Base-by-base conservation (phyloP, 768 basidiomycete genomes). In the Dentipellis fragilis region DNA sequence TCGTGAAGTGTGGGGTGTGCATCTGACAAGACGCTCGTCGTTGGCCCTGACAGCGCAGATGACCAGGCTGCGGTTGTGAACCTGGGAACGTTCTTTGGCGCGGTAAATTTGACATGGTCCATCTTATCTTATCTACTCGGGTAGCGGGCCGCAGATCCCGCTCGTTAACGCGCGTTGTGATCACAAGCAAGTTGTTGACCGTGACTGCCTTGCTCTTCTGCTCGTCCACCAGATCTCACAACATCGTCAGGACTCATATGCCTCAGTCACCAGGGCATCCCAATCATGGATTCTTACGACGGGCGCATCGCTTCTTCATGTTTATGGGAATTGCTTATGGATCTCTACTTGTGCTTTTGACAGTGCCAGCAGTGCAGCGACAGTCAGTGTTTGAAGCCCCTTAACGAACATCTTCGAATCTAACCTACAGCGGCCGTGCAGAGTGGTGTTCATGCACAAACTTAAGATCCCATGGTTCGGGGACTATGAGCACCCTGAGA, bases 401-500 rank as follows among this genome's bases (percentile, higher is more conserved):
- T 23, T 35, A n/a, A 34, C 23, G 49, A 77, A 17, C 42, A 19
- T 17, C n/a, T 45, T 16, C n/a, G 19, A n/a, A 9, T 45, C n/a
- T 19, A 17, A 19, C n/a, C n/a, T 16, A 45, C 74, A 62, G 65
- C 63, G 36, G 23, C 71, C 11, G 52, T 23, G 6, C 65, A 81
- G 83, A 46, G 56, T 73, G 8, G 52, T 84, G 42, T 95, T 85
- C 67, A 69, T 90, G 59, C 83, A 96, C 63, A 75, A 76, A 12
- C 49, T 92, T 48, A 79, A 70, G 56, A 59, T 84, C 21, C 91
- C 93, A 5, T 72, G 78, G 54, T 77, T 75, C 57, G 79, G 84
- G 0, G 73, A 83, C 34, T 92, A 79, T 61, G 74, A 81, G 54
- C 62, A 70, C 7, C 93, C 93, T 1, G 89, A 90, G 66, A 77